Base-by-base conservation (phyloP, 2,329 filamentous ascomycete genomes). In the Diaporthe destruens region DNA sequence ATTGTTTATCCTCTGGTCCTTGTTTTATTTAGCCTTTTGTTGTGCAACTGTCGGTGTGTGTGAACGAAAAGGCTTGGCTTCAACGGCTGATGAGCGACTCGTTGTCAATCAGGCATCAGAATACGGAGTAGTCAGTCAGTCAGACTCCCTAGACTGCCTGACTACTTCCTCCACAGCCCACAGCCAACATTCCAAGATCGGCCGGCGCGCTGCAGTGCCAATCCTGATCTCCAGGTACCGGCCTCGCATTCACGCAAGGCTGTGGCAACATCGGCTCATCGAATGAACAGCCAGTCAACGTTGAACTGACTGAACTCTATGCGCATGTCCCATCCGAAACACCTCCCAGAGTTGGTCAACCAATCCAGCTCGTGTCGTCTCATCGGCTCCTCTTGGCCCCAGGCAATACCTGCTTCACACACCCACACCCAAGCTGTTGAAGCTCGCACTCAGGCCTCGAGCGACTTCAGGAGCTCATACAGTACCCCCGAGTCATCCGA, bases 141-240 rank as follows among this genome's bases (percentile, higher is more conserved):
- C 12, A 3, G 32, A 34, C 32, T 34, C 32, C 32, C 32, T 34
- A 3, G 32, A 34, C 32, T 34, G 4, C 32, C 32, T 34, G n/a
- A n/a, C 32, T 3, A 34, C 32, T 34, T 7, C 32, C 32, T 34
- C 12, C 12, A 44, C 14, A 44, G 42, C 20, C 14, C 42, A 44
- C 42, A 42, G 39, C 51, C 53, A 39, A 69, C 53, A 44, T 20
- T 20, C n/a, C n/a, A n/a, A 14, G 42, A 34, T 36, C 29, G 54
- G 39, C 36, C 54, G 39, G 12, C 39, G 42, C 42, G 54, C n/a
- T 53, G 61, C 61, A 53, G 12, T 12, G 67, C 39, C 42, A 69
- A 59, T 69, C 55, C 55, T 44, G 68, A 70, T 70, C 68, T 54
- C 54, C 68, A 70, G 55, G 68, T 25, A 51, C 68, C 44, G 29